Base-by-base conservation (phyloP, 2,329 filamentous ascomycete genomes). In the Tolypocladium sp. region DNA sequence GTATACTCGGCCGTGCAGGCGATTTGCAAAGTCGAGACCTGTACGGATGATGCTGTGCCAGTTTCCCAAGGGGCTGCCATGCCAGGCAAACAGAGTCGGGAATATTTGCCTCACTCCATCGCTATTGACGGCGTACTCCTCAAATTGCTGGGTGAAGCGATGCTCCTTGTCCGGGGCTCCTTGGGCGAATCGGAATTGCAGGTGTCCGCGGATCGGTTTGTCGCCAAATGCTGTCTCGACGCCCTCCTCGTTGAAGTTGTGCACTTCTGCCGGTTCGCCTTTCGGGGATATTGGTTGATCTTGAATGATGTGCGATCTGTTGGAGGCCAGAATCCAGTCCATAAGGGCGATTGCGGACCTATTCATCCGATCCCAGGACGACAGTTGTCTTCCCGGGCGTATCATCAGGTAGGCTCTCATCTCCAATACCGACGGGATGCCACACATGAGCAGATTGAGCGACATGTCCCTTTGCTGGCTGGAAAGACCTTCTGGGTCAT, bases 11-110 rank as follows among this genome's bases (percentile, higher is more conserved):
- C 92, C 92, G 69, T 93, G 74, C 0, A 70, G 49, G 0, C 76
- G 73, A 1, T 82, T 71, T 5, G 84, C 82, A 73, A 86, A 96
- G 69, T 96, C 84, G 7, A 97, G 77, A 0, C 92, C 92, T 61
- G 88, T 84, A 38, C 92, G 85, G 62, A 96, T 85, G 66, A 97
- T 96, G 66, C 87, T 89, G 71, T 97, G 92, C 92, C 92, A 96
- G 66, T 96, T 96, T 3, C 71, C 64, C 3, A 96, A 63, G 0
- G 75, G 70, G 66, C 90, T 95, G 7, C 92, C 92, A 70, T 97
- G 92, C 87, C 89, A 96, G 0, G 90, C 91, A 67, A 96, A 91
- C 2, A 96, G 71, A 0, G 90, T 93, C 0, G 89, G 88, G 64
- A 84, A 77, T 4, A 60, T 72, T 63, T 53, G 77, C 64, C 44